phyloP scores from a whole-genome alignment of 164 flowering plant genomes.

The Malania oleifera region DNA sequence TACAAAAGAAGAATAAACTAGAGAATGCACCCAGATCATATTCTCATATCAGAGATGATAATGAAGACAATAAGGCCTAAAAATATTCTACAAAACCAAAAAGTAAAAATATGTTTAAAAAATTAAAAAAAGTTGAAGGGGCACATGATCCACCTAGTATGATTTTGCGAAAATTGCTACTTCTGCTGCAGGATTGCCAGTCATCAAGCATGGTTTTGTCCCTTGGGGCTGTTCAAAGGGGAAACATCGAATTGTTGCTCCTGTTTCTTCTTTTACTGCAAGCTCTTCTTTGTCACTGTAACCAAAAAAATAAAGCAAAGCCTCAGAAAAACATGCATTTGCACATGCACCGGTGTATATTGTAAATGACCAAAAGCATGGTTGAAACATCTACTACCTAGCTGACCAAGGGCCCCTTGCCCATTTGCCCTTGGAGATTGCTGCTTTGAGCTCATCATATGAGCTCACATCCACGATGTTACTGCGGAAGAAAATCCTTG shows the following conservation, averaged over 20 bases:
- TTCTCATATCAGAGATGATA: too few relatives aligned
- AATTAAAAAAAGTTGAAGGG: too few relatives aligned
- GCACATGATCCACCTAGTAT: conserved; percentile 24
- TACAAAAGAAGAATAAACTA: too few relatives aligned
- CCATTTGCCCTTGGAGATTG: conserved; percentile 82
- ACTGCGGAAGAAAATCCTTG: conserved; percentile 31
- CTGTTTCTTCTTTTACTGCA: conserved; percentile 87
- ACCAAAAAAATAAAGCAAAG: background rate
- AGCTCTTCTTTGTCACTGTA: conserved; percentile 74
- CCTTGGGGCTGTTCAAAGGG: conserved; percentile 87
- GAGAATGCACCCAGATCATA: too few relatives aligned
- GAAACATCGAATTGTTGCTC: conserved; percentile 87
- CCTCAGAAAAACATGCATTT: background rate
- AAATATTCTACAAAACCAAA: too few relatives aligned
- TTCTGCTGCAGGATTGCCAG: conserved; percentile 72
- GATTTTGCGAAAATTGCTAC: conserved; percentile 86
- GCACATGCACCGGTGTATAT: background rate
- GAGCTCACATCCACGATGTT: conserved; percentile 86
- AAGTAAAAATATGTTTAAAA: too few relatives aligned
- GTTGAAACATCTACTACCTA: conserved; percentile 56
- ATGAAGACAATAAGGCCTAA: too few relatives aligned
- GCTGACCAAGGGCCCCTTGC: conserved; percentile 98
- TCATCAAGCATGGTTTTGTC: conserved; percentile 70
- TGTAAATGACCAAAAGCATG: background rate
- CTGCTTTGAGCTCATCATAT: conserved; percentile 77